phyloP scores from a whole-genome alignment of 140 eudicot species.

The Artemisia princeps region DNA sequence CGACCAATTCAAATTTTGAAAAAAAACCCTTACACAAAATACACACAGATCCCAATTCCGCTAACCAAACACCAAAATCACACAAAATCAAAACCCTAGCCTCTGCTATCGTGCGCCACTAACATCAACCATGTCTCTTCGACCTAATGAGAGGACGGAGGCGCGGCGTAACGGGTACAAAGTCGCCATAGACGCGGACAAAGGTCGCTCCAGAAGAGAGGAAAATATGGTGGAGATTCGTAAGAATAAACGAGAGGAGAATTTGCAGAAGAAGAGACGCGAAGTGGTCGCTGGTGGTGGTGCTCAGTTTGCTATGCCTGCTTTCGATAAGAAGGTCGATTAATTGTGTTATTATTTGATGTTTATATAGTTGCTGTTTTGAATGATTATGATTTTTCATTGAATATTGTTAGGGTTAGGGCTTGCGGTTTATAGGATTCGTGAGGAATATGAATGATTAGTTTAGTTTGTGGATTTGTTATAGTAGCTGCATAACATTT shows the following conservation, averaged over 20 bases:
- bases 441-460: no score
- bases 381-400: neutral
- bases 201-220: constrained; percentile 53
- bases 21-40: no score
- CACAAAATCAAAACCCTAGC: no score
- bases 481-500: no score
- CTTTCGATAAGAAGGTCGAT: constrained; percentile 60
- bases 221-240: constrained; percentile 64
- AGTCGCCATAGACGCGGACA: constrained; percentile 65
- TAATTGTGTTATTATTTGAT: neutral
- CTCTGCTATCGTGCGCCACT: no score
- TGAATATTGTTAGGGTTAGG: neutral
- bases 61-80: no score
- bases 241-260: constrained; percentile 53
- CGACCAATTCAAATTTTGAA: no score
- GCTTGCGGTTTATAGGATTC: no score
- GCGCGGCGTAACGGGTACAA: constrained; percentile 73
- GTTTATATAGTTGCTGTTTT: neutral
- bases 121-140: constrained; percentile 49
- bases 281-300: constrained; percentile 40
- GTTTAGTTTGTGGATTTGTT: no score
- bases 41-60: no score
- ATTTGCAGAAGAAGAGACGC: constrained; percentile 72
- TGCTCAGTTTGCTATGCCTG: constrained; percentile 6
- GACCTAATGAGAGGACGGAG: constrained; percentile 65